Evolutionary conservation across 2,329 filamentous ascomycete genomes (phyloP).

Genomic region (Stemphylium vesicarium): DNA sequence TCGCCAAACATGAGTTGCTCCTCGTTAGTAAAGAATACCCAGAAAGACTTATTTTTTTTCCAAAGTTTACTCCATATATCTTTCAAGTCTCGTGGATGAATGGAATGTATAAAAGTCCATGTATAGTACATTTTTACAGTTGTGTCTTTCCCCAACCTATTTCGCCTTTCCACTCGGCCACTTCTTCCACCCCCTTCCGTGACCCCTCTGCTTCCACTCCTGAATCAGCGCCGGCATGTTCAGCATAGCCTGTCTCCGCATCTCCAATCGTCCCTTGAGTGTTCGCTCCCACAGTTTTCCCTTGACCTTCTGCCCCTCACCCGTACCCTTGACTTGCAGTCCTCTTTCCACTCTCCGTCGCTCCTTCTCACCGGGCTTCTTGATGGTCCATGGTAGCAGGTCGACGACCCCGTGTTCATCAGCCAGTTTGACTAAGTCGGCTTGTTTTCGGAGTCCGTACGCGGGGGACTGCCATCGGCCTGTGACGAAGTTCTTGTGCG

Average conservation of each 20-base stretch:
- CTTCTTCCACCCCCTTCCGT: constrained; percentile 76
- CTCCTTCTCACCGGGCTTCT: constrained; percentile 75
- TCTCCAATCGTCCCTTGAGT: constrained; percentile 81
- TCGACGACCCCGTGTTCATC: constrained; percentile 79
- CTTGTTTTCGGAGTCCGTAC: constrained; percentile 85
- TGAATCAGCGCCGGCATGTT: constrained; percentile 92
- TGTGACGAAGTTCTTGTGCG: constrained; percentile 77
- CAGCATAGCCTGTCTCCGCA: constrained; percentile 89
- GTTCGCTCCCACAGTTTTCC: constrained; percentile 92
- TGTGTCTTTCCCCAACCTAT: constrained; percentile 6
- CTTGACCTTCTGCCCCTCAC: constrained; percentile 92
- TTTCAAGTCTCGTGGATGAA: not conserved
- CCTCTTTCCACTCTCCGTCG: constrained; percentile 78
- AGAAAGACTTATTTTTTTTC: not conserved
- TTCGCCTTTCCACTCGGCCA: constrained; percentile 62
- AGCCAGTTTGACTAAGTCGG: constrained; percentile 87
- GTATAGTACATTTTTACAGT: constrained; percentile 1
- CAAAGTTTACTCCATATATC: not conserved
- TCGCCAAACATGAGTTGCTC: not conserved
- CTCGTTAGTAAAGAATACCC: constrained; percentile 8
- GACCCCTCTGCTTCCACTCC: constrained; percentile 83
- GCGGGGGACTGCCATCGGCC: constrained; percentile 83
- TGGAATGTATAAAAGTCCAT: not conserved
- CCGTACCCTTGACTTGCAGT: constrained; percentile 87
- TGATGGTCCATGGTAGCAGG: constrained; percentile 76